Evolutionary conservation across 805 yeast species (phyloP), one percentile per base, ranked within the genome.

Genomic region (Lipomyces chichibuensis): DNA sequence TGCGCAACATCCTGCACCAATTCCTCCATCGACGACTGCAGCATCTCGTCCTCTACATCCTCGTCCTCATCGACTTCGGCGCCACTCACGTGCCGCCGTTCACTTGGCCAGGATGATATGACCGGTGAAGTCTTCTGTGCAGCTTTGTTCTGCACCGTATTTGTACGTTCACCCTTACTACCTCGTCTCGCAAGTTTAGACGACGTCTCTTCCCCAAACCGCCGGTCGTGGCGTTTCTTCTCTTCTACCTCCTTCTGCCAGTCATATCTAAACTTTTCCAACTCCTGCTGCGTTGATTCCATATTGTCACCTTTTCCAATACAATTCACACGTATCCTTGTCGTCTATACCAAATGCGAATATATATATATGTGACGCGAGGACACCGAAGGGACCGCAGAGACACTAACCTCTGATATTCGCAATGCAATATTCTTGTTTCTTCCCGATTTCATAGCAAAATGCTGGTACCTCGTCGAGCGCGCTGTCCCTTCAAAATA

Each of bases 181-280:
- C 55, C 14, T 29, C 23, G 55, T 11, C 43, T 20, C 17, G 49
- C 59, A n/a, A 46, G 14, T 35, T 20, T 39, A 17, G 54, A 46
- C 37, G 23, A 17, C 25, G 49, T 23, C 54, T 3, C 46, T 43
- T 39, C 35, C 27, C 33, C 29, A 13, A 2, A n/a, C 13, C 27
- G 33, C 32, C 39, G 13, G 37, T 43, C 60, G 9, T 51, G 59
- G 32, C 63, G 63, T 37, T 49, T 54, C 52, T 63, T 62, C 56
- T 49, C 63, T 57, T 37, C 62, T 25, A 70, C 73, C 54, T 70
- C 73, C 27, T 66, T 62, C 58, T 62, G 63, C 73, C 73, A 70
- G 9, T 62, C 69, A 35, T 56, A 39, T n/a, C 73, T 65, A 49
- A 70, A 70, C 58, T 56, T 52, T 29, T 62, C 69, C 29, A 70